These are phyloP conservation scores for Pseudocercospora eumusae DNA, from an alignment of 2,329 filamentous ascomycete species.

Conservation along the genomic window DNA sequence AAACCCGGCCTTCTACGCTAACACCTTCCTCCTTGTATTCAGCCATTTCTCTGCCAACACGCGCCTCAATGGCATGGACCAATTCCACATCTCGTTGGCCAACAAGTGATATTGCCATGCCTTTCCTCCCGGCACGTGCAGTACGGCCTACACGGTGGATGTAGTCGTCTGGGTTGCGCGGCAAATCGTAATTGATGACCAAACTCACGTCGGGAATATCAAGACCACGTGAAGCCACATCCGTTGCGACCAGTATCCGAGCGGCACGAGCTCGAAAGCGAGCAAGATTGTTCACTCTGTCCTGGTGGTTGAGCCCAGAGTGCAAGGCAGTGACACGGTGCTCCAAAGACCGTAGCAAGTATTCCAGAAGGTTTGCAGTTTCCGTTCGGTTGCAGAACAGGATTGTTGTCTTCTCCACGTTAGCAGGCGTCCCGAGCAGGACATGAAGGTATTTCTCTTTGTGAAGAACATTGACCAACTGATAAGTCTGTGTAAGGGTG, in stretches of 20 bases:
- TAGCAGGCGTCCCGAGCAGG: slow-evolving; percentile 76
- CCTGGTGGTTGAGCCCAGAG: slow-evolving; percentile 79
- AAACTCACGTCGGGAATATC: slow-evolving; percentile 91
- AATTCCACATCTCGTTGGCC: slow-evolving; percentile 91
- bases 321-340: slow-evolving; percentile 92
- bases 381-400: slow-evolving; percentile 92
- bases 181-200: slow-evolving; percentile 94
- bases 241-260: slow-evolving; percentile 83
- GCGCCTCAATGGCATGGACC: slow-evolving; percentile 82
- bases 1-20: slow-evolving; percentile 85
- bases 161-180: slow-evolving; percentile 94
- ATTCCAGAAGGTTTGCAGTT: slow-evolving; percentile 86
- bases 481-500: slow-evolving; percentile 78
- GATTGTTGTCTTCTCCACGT: slow-evolving; percentile 75
- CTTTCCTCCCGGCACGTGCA: slow-evolving; percentile 81
- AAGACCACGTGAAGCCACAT: slow-evolving; percentile 91
- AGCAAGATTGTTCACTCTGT: slow-evolving; percentile 83
- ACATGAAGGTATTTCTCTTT: slow-evolving; percentile 93
- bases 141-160: slow-evolving; percentile 96
- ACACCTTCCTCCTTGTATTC: slow-evolving; percentile 88
- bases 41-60: slow-evolving; percentile 78
- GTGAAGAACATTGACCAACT: slow-evolving; percentile 87
- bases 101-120: slow-evolving; percentile 82
- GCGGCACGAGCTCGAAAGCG: slow-evolving; percentile 89
- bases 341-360: slow-evolving; percentile 78